Evolutionary conservation across 2,329 filamentous ascomycete genomes (phyloP).

Genomic region (Drechslerella stenobrocha): DNA sequence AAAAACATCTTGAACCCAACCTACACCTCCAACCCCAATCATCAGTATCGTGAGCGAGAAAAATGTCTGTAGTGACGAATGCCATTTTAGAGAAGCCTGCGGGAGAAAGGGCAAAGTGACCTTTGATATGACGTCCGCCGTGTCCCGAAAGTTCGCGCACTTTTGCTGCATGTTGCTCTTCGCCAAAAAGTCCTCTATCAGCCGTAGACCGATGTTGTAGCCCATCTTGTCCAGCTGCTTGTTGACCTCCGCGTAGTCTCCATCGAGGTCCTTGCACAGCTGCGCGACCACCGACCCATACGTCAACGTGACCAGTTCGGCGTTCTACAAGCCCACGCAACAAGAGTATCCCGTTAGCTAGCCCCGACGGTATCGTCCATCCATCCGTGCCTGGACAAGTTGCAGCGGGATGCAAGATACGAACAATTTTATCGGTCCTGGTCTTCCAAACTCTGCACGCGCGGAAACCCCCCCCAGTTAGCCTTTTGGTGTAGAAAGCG

Average conservation of each 20-base stretch:
- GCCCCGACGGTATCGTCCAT: not conserved
- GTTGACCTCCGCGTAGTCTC: conserved; percentile 93
- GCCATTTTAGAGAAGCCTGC: conserved; percentile 13
- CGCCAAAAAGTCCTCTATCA: conserved; percentile 97
- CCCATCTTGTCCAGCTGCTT: conserved; percentile 99
- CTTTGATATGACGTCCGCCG: conserved; percentile 93
- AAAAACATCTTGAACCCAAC: conserved; percentile 99
- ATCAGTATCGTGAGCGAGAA: no score
- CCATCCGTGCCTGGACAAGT: not conserved
- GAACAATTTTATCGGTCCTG: conserved; percentile 53
- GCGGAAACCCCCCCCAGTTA: no score
- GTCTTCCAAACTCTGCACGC: conserved; percentile 53
- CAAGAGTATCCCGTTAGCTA: not conserved
- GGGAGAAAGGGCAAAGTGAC: conserved; percentile 59
- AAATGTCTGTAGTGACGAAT: no score
- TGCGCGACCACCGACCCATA: conserved; percentile 98
- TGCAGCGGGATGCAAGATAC: no score
- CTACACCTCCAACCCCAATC: conserved; percentile 58
- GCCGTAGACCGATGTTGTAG: conserved; percentile 92
- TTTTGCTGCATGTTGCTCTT: conserved; percentile 88
- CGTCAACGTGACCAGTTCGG: conserved; percentile 93
- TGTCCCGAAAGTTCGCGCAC: conserved; percentile 91
- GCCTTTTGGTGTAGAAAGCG: no score
- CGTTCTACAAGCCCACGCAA: conserved; percentile 58
- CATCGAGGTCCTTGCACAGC: conserved; percentile 93